These are phyloP conservation scores for Penicillium aurantiogriseum DNA, from an alignment of 2,329 filamentous ascomycete species.

Conservation along the genomic window DNA sequence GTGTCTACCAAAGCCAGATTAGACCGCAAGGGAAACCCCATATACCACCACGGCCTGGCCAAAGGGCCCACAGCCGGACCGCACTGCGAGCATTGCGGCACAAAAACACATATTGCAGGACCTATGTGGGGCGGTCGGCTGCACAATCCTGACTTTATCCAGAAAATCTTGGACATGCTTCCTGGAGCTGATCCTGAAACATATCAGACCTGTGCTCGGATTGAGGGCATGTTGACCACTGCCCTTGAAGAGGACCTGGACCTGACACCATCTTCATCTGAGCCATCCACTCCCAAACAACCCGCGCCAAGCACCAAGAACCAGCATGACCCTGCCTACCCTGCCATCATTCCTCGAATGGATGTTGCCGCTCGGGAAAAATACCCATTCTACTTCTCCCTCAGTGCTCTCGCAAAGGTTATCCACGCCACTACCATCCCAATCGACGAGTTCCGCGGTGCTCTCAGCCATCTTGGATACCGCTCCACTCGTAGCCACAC, in stretches of 20 bases:
- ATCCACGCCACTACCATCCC: constrained; percentile 77
- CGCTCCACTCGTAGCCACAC: constrained; percentile 82
- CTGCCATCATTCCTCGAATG: constrained; percentile 45
- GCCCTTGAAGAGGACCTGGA: constrained; percentile 71
- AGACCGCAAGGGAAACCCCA: constrained; percentile 69
- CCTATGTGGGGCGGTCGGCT: constrained; percentile 94
- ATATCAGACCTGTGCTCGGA: constrained; percentile 76
- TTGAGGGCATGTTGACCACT: constrained; percentile 88
- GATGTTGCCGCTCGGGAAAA: constrained; percentile 67
- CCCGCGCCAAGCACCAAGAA: not conserved
- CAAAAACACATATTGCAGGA: constrained; percentile 81
- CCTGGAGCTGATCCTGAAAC: constrained; percentile 63
- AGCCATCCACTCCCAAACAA: not conserved
- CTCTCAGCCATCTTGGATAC: constrained; percentile 77
- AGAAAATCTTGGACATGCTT: constrained; percentile 71
- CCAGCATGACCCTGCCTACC: constrained; percentile 13
- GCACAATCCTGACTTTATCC: constrained; percentile 80
- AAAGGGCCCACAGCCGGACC: constrained; percentile 66
- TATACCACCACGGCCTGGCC: constrained; percentile 76
- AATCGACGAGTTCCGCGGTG: constrained; percentile 77
- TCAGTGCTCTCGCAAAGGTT: constrained; percentile 70
- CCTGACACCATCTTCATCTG: constrained; percentile 19
- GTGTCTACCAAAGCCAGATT: constrained; percentile 64
- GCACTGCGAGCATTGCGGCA: constrained; percentile 78
- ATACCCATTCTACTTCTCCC: constrained; percentile 83